Evolutionary conservation across 306 rosid species (phyloP).

Genomic region (Benincasa hispida): DNA sequence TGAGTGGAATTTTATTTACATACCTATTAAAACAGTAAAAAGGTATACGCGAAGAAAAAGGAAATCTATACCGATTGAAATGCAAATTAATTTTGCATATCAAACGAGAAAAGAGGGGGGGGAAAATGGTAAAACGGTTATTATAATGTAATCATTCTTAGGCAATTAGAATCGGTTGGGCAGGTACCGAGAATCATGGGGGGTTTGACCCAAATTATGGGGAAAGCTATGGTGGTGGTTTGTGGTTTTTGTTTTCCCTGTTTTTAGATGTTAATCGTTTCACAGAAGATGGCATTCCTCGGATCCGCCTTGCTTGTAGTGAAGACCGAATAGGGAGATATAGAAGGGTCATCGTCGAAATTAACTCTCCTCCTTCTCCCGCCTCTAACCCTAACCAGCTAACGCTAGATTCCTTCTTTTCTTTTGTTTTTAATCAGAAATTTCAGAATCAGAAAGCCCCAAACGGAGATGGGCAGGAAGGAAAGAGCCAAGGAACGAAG

Average conservation of each 20-base stretch:
- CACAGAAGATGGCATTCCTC: neutral
- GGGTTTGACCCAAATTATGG: neutral
- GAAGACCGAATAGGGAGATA: neutral
- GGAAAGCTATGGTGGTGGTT: neutral
- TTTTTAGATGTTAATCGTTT: neutral
- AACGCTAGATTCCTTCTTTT: neutral
- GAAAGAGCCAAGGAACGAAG: conserved; percentile 64
- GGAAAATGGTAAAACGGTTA: no score
- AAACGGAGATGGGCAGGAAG: conserved; percentile 39
- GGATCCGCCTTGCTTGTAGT: neutral
- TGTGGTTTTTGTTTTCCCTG: neutral
- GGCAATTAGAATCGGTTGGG: neutral
- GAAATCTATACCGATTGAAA: no score
- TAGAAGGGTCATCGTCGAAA: neutral
- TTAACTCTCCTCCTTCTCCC: neutral
- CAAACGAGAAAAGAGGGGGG: no score
- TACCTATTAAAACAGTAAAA: no score
- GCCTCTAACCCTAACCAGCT: neutral
- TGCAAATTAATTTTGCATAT: no score
- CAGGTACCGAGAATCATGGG: neutral
- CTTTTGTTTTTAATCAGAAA: neutral
- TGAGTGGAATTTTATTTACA: no score
- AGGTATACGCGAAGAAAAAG: no score
- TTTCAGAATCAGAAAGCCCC: neutral
- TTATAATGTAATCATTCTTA: no score